Evolutionary conservation across 1,139 yeast genomes (phyloP), one percentile per base, ranked within the genome.

Genomic region (Yamadazyma atlantica): DNA sequence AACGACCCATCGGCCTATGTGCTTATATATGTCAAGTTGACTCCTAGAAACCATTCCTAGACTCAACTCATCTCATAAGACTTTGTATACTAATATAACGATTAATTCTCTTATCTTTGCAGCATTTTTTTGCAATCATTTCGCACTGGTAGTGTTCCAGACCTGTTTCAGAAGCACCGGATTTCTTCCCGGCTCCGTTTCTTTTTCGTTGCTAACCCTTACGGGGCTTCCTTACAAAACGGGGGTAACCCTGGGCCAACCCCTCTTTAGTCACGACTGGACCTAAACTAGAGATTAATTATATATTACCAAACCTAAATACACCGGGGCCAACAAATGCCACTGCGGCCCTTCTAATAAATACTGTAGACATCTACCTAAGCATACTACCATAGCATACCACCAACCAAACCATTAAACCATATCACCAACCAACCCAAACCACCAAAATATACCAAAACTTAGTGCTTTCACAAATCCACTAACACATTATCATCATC

Each of bases 1-100:
- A 77, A 78, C 51, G 95, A 88, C 54, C 87, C 94, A 18, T 80
- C 88, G 26, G 97, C 97, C 2, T 92, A 92, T 64, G 90, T 89
- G 46, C 72, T 92, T 60, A 69, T 92, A 22, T 92, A 92, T 64
- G 78, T 92, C 32, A 78, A 86, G 55, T 62, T 85, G 46, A 82
- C 87, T 1, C 81, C 62, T 7, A 57, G 54, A 35, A n/a, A n/a
- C n/a, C n/a, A n/a, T n/a, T n/a, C n/a, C n/a, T n/a, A n/a, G n/a
- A n/a, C n/a, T n/a, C n/a, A n/a, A n/a, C n/a, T n/a, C n/a, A n/a
- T n/a, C n/a, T n/a, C n/a, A n/a, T n/a, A n/a, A n/a, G n/a, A n/a
- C n/a, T 14, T 13, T 17, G 17, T 29, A 19, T 29, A 15, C 22
- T 19, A 19, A n/a, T n/a, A n/a, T n/a, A n/a, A n/a, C n/a, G n/a